These are phyloP conservation scores for Dryadomyces sulphureus DNA, from an alignment of 2,329 filamentous ascomycete genomes.

Conservation along the genomic window DNA sequence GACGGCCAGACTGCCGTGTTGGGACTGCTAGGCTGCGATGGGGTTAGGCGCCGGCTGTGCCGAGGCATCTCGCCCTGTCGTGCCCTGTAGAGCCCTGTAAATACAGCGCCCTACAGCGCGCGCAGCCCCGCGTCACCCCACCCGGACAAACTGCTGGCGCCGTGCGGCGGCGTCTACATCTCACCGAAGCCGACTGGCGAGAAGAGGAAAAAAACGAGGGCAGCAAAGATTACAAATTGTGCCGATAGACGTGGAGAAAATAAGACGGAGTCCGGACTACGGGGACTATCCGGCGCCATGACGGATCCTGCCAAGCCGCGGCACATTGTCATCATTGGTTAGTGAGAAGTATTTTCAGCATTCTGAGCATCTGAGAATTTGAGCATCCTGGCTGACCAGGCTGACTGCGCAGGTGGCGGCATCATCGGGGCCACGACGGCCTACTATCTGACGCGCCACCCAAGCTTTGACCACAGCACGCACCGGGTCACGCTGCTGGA, in stretches of 20 bases:
- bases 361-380: too few relatives aligned
- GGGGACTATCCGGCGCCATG: neutral
- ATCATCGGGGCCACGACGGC: slow-evolving; percentile 87
- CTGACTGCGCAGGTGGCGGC: slow-evolving; percentile 53
- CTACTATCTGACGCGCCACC: slow-evolving; percentile 80
- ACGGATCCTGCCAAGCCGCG: slow-evolving; percentile 4
- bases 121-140: neutral
- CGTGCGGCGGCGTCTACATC: neutral
- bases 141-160: neutral
- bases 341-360: too few relatives aligned
- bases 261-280: too few relatives aligned
- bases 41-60: neutral
- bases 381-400: too few relatives aligned
- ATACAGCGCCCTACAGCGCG: too few relatives aligned
- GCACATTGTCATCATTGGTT: slow-evolving; percentile 28
- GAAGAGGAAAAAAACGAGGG: too few relatives aligned
- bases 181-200: neutral
- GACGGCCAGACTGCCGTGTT: neutral
- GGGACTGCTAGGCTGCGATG: neutral
- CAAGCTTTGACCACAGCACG: slow-evolving; percentile 56
- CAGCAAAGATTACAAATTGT: too few relatives aligned
- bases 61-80: too few relatives aligned
- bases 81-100: too few relatives aligned
- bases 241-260: too few relatives aligned
- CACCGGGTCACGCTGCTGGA: slow-evolving; percentile 80